A percentile compares a stretch with the other conserved stretches of the same genome.
These are phyloP conservation scores for Closterium sp. DNA, from an alignment of 139 green algal genomes.

Conservation along the genomic window DNA sequence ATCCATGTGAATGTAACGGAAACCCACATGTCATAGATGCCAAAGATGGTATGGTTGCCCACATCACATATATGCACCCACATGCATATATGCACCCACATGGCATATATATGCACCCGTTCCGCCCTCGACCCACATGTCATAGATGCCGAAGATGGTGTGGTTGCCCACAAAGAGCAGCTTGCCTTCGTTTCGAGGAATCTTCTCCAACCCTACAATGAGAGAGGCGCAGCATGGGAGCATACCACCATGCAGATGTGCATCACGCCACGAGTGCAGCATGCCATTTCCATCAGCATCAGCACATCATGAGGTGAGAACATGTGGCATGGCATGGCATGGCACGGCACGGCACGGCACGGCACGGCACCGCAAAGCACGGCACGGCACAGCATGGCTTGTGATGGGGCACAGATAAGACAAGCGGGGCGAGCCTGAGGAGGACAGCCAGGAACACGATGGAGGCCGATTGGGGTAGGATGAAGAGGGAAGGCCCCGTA, in stretches of 20 bases:
- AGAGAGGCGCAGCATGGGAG: neutral
- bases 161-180: constrained; percentile 49
- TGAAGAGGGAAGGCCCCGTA: too few species aligned
- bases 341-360: too few species aligned
- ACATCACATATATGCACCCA: neutral
- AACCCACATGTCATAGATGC: constrained; percentile 50
- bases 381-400: neutral
- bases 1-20: too few species aligned
- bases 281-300: too few species aligned
- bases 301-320: neutral
- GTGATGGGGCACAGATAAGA: too few species aligned
- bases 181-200: constrained; percentile 17
- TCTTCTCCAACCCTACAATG: constrained; percentile 39
- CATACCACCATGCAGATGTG: too few species aligned
- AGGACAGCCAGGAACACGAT: too few species aligned
- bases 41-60: constrained; percentile 49
- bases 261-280: too few species aligned
- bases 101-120: too few species aligned
- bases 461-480: too few species aligned
- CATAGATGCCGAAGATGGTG: constrained; percentile 48
- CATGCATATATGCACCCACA: neutral
- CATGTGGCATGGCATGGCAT: too few species aligned
- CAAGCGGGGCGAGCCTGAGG: too few species aligned
- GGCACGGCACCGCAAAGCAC: neutral
- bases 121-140: constrained; percentile 37